Percentiles rank a stretch among this genome's conserved stretches.
phyloP scores from a whole-genome alignment of 176 grass and related monocot species.

The Olyra latifolia region DNA sequence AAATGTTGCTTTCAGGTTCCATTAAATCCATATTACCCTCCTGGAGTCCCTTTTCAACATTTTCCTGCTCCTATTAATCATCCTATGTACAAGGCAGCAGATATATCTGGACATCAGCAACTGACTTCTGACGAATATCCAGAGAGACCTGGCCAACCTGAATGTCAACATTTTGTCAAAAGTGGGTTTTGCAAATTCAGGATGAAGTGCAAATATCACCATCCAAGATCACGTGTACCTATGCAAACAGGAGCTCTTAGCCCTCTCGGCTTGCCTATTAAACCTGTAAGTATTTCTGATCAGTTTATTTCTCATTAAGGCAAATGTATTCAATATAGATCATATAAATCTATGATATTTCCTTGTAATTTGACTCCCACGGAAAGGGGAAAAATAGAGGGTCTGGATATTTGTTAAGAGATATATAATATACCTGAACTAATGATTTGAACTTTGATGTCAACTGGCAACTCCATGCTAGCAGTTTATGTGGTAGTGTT shows the following conservation, averaged over 20 bases:
- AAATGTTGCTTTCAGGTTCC: conserved; percentile 54
- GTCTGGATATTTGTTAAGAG: background rate
- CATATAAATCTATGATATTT: background rate
- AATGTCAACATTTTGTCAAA: conserved; percentile 84
- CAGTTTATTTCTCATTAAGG: background rate
- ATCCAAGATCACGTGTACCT: conserved; percentile 53
- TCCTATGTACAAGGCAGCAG: conserved; percentile 42
- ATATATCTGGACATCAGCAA: conserved; percentile 53
- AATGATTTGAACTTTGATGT: background rate
- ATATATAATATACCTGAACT: background rate
- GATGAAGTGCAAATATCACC: conserved; percentile 76
- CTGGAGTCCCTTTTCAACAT: conserved; percentile 51
- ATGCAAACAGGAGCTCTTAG: conserved; percentile 48
- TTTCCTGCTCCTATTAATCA: conserved; percentile 57
- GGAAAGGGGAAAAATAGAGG: background rate
- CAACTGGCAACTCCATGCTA: background rate
- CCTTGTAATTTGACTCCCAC: background rate
- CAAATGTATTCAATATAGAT: background rate
- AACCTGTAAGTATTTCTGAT: conserved; percentile 57
- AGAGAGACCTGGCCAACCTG: conserved; percentile 80
- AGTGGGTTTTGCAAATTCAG: conserved; percentile 83
- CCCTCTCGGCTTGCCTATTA: conserved; percentile 79
- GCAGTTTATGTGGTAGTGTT: background rate
- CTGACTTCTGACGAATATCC: conserved; percentile 63
- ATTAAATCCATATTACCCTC: conserved; percentile 59